phyloP scores from a whole-genome alignment of 164 flowering plant genomes.

The Echeveria elegans region DNA sequence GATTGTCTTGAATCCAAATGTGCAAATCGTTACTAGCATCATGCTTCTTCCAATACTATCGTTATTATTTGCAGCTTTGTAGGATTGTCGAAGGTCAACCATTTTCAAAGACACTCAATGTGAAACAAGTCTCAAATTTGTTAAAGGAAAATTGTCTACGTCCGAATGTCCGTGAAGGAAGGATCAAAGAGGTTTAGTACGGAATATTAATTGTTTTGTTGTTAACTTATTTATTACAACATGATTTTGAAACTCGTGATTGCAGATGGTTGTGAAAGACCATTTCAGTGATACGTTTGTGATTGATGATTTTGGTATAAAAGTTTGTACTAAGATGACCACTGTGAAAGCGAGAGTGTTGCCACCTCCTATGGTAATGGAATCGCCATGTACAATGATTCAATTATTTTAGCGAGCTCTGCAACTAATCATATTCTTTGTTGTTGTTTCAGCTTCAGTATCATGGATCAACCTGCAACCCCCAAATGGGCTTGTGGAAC shows the following conservation, averaged over 20 bases:
- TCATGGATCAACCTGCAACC: conserved; percentile 40
- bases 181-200: conserved; percentile 25
- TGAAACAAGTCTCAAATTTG: conserved; percentile 47
- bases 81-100: conserved; percentile 51
- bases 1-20: too few relatives aligned
- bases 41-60: background rate
- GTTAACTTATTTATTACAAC: too few relatives aligned
- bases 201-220: background rate
- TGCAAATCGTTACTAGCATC: too few relatives aligned
- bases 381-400: background rate
- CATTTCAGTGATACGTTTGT: conserved; percentile 25
- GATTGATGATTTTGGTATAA: conserved; percentile 53
- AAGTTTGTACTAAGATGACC: conserved; percentile 22
- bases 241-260: background rate
- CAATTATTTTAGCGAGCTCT: background rate
- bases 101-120: conserved; percentile 50
- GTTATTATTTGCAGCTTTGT: conserved; percentile 33
- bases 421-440: background rate
- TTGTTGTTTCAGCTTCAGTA: conserved; percentile 60
- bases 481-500: conserved; percentile 77
- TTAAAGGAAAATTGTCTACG: conserved; percentile 62
- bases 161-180: conserved; percentile 31
- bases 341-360: conserved; percentile 62
- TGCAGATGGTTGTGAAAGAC: conserved; percentile 39
- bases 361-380: conserved; percentile 57